phyloP scores from a whole-genome alignment of 2,329 filamentous ascomycete species.

The Aspergillus vadensis region DNA sequence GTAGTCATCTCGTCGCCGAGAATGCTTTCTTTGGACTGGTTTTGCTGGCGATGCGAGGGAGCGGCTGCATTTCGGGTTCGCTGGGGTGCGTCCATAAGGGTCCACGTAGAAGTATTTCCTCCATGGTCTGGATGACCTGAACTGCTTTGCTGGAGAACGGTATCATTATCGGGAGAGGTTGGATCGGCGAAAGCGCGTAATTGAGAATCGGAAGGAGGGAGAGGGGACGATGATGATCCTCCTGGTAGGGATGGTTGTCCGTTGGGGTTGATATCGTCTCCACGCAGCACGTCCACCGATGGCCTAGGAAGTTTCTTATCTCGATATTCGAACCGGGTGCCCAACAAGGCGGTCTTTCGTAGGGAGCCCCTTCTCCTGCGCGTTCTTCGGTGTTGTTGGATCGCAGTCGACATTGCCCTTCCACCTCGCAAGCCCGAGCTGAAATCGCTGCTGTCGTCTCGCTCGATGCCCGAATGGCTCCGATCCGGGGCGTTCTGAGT shows the following conservation, averaged over 20 bases:
- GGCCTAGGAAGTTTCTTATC: slow-evolving; percentile 31
- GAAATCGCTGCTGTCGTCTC: slow-evolving; percentile 30
- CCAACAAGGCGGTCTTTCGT: slow-evolving; percentile 81
- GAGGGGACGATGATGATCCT: background rate
- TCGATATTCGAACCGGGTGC: slow-evolving; percentile 50
- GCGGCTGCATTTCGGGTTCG: slow-evolving; percentile 26
- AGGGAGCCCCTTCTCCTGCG: slow-evolving; percentile 80
- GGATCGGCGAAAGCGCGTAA: slow-evolving; percentile 17
- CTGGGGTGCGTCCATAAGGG: slow-evolving; percentile 21
- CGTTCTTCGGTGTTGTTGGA: slow-evolving; percentile 55
- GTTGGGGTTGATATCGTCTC: slow-evolving; percentile 16
- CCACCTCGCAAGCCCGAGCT: slow-evolving; percentile 43
- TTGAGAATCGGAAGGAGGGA: slow-evolving; percentile 7
- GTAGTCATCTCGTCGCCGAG: slow-evolving; percentile 71
- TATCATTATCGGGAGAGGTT: slow-evolving; percentile 15
- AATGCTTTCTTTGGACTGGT: slow-evolving; percentile 56
- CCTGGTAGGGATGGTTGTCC: slow-evolving; percentile 13
- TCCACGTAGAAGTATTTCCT: slow-evolving; percentile 17
- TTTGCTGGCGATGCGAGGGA: slow-evolving; percentile 33
- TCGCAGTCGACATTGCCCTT: slow-evolving; percentile 52
- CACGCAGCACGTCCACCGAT: slow-evolving; percentile 17
- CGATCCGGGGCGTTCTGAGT: slow-evolving; percentile 38
- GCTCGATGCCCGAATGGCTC: slow-evolving; percentile 27
- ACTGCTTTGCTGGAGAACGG: slow-evolving; percentile 14
- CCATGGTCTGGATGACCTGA: slow-evolving; percentile 17